A percentile compares a stretch with the other conserved stretches of the same genome.
Evolutionary conservation across 2,329 filamentous ascomycete genomes (phyloP).

Genomic region (Hymenoscyphus repandus): DNA sequence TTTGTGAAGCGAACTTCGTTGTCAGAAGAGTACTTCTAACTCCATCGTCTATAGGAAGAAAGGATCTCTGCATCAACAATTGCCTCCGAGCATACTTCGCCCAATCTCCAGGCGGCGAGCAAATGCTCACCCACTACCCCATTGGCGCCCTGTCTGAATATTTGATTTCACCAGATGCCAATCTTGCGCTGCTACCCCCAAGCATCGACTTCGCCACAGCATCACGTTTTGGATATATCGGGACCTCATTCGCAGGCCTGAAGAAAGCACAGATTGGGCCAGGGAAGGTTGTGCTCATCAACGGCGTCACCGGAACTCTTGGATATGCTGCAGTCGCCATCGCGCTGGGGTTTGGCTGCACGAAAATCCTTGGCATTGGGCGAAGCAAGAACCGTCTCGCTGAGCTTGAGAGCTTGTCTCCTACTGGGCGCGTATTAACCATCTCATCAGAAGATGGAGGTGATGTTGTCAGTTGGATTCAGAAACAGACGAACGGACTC

Average conservation of each 20-base stretch:
- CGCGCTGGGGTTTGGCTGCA: background rate
- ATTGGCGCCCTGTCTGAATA: background rate
- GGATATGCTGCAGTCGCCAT: background rate
- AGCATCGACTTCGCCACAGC: background rate
- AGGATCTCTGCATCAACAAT: background rate
- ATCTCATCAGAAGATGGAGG: background rate
- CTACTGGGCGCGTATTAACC: background rate
- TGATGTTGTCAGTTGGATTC: background rate
- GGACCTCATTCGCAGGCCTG: background rate
- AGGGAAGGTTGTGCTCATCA: background rate
- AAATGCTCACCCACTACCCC: background rate
- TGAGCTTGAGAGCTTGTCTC: background rate
- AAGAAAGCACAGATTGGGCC: background rate
- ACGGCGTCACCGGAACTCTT: background rate
- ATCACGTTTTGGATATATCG: background rate
- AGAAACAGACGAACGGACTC: background rate
- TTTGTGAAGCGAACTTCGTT: background rate
- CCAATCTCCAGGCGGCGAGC: background rate
- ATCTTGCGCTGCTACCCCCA: background rate
- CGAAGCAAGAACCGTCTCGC: background rate
- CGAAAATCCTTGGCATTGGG: background rate
- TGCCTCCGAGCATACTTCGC: background rate
- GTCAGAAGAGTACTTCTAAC: background rate
- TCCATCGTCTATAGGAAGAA: background rate
- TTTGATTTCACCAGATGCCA: background rate